phyloP scores from a whole-genome alignment of 805 yeast species.

The Wickerhamomyces queroliae region DNA sequence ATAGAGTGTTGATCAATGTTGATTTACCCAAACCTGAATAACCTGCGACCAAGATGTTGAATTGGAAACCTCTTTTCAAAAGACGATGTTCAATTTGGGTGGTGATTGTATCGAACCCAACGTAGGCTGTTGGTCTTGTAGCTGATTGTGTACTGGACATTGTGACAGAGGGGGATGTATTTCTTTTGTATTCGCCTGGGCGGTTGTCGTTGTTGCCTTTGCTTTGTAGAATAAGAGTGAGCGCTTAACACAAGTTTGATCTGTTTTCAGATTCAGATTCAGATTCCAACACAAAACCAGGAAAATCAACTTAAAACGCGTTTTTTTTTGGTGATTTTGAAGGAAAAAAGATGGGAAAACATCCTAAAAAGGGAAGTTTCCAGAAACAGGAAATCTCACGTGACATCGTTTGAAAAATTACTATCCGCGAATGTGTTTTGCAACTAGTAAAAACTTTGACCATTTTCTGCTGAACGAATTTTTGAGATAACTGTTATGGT shows the following conservation, averaged over 20 bases:
- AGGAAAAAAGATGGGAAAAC: neutral
- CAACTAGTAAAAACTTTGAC: too few relatives aligned
- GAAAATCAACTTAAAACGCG: too few relatives aligned
- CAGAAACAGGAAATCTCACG: too few relatives aligned
- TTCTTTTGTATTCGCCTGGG: slow-evolving; percentile 6
- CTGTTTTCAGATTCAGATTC: neutral
- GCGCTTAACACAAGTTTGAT: neutral
- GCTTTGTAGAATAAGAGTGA: slow-evolving; percentile 2
- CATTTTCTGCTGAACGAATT: neutral
- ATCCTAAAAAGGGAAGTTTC: slow-evolving; percentile 1
- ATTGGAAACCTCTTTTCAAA: slow-evolving; percentile 88
- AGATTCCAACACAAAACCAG: slow-evolving; percentile 15
- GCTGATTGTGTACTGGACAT: neutral
- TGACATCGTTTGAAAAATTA: too few relatives aligned
- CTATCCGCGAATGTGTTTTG: too few relatives aligned
- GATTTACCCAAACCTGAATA: slow-evolving; percentile 93
- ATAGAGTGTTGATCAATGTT: slow-evolving; percentile 85
- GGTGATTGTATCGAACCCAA: slow-evolving; percentile 96
- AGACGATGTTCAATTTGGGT: slow-evolving; percentile 90
- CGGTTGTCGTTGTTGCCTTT: slow-evolving; percentile 1
- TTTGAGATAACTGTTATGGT: neutral
- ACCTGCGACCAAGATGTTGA: slow-evolving; percentile 92
- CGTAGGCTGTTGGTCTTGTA: slow-evolving; percentile 65
- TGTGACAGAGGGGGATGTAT: neutral
- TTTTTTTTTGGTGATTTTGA: slow-evolving; percentile 1